Percentiles rank a stretch among this genome's conserved stretches.
Evolutionary conservation across 1,139 yeast genomes (phyloP).

Genomic region (Kluyveromyces sp.): DNA sequence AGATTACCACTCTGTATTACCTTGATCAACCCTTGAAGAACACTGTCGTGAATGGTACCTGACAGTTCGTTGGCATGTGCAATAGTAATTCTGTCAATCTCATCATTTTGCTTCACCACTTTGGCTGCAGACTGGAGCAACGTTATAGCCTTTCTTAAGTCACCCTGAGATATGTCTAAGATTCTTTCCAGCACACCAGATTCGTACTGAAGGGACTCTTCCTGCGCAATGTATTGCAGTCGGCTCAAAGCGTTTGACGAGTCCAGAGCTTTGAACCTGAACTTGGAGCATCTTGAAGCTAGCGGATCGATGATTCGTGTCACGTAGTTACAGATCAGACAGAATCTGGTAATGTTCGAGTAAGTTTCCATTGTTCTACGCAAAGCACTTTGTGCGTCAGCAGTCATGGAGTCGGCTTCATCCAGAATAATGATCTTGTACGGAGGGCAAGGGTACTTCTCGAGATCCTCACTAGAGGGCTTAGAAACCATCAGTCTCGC

Average conservation of each 20-base stretch:
- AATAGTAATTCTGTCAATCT: conserved; percentile 24
- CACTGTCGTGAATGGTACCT: conserved; percentile 66
- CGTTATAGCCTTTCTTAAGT: conserved; percentile 88
- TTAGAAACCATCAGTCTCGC: conserved; percentile 83
- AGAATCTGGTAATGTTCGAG: conserved; percentile 84
- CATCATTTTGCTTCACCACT: conserved; percentile 34
- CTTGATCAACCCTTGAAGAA: conserved; percentile 41
- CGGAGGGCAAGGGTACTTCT: conserved; percentile 87
- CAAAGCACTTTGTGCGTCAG: conserved; percentile 92
- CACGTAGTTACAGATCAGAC: conserved; percentile 90
- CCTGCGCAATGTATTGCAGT: conserved; percentile 48
- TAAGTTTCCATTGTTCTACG: conserved; percentile 96
- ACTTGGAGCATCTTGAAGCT: conserved; percentile 93
- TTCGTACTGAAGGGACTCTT: conserved; percentile 42
- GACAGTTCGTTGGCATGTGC: conserved; percentile 61
- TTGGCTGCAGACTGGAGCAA: conserved; percentile 82
- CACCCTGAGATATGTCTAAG: conserved; percentile 71
- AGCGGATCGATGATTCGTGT: conserved; percentile 94
- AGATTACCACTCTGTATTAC: conserved; percentile 36
- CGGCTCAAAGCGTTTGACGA: conserved; percentile 62
- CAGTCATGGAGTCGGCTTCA: conserved; percentile 98
- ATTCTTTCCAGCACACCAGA: conserved; percentile 54
- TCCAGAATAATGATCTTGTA: conserved; percentile 78
- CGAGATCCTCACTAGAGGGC: conserved; percentile 60
- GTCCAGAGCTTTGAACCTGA: conserved; percentile 77